Percentiles rank a stretch among this genome's conserved stretches.
Evolutionary conservation across 73 alveolate species (phyloP).

Genomic region (Tetrahymena thermophila): DNA sequence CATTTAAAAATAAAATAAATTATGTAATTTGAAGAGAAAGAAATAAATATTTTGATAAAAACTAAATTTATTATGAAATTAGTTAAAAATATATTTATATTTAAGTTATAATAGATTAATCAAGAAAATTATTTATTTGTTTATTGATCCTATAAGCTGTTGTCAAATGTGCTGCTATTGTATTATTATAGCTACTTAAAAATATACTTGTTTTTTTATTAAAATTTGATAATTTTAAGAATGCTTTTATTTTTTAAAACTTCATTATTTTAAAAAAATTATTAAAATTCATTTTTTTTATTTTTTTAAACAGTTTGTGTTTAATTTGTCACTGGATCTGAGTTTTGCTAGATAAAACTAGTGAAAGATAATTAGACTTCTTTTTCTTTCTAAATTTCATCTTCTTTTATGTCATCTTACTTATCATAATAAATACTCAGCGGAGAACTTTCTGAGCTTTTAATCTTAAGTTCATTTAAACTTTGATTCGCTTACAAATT

Average conservation of each 20-base stretch:
- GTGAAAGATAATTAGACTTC: not conserved
- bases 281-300: not conserved
- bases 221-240: not conserved
- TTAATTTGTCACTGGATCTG: not conserved
- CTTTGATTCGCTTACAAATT: not conserved
- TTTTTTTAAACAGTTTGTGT: not conserved
- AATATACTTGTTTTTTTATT: not conserved
- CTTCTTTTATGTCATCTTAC: not conserved
- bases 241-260: not conserved
- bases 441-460: not conserved
- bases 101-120: no score
- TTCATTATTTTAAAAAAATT: not conserved
- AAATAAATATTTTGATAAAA: no score
- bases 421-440: not conserved
- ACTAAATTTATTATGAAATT: no score
- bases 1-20: no score
- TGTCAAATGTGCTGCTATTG: not conserved
- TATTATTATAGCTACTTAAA: not conserved
- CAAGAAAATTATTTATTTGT: not conserved
- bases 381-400: not conserved
- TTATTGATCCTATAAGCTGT: not conserved
- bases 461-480: not conserved
- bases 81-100: no score
- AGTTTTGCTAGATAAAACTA: not conserved
- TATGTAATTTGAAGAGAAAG: no score